These are phyloP conservation scores for Cercospora nicotianae DNA, from an alignment of 2,329 filamentous ascomycete genomes.

Conservation along the genomic window DNA sequence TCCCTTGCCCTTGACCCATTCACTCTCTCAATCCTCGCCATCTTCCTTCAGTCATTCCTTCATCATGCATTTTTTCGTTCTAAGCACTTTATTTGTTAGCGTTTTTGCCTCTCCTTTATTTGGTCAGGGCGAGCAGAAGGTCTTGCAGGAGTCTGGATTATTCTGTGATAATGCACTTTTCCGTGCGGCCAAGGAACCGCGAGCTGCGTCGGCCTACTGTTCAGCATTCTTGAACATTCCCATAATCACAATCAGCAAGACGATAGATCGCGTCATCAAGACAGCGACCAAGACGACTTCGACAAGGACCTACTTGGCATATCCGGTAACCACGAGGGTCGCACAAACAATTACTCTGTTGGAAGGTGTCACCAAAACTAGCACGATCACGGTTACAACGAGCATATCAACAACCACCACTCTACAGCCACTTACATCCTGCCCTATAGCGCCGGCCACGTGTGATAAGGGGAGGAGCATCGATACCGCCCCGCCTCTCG, in stretches of 20 bases:
- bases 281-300: slow-evolving; percentile 8
- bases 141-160: neutral
- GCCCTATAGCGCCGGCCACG: neutral
- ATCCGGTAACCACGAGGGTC: neutral
- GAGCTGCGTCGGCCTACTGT: slow-evolving; percentile 6
- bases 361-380: neutral
- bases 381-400: slow-evolving; percentile 7
- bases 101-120: slow-evolving; percentile 2
- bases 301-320: slow-evolving; percentile 7
- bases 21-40: neutral
- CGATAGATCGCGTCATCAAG: neutral
- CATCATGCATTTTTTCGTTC: slow-evolving; percentile 2
- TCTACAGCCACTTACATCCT: neutral
- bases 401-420: neutral
- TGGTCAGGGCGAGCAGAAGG: neutral
- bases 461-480: neutral
- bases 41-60: neutral
- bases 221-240: slow-evolving; percentile 9
- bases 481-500: neutral
- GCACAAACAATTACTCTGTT: slow-evolving; percentile 3
- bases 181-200: neutral
- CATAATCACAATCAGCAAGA: slow-evolving; percentile 2
- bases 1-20: neutral
- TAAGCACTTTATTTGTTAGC: neutral
- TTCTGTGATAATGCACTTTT: slow-evolving; percentile 1